These are phyloP conservation scores for Astraeus odoratus DNA, from an alignment of 768 basidiomycete genomes.

Conservation along the genomic window DNA sequence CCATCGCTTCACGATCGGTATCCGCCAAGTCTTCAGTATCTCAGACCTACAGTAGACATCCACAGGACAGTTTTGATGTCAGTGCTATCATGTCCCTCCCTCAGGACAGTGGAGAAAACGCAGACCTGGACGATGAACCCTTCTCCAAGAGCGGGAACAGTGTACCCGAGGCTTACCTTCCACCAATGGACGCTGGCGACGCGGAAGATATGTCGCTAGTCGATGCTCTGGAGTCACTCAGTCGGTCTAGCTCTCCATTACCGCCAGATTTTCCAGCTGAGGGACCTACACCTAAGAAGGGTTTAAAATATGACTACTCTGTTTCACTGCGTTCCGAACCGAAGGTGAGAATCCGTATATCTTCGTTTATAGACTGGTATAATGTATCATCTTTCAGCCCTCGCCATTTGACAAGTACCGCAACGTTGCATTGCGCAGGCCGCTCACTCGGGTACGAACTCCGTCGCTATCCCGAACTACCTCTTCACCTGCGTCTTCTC, in stretches of 20 bases:
- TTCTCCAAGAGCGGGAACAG: constrained; percentile 41
- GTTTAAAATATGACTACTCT: constrained; percentile 42
- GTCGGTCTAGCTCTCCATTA: constrained; percentile 44
- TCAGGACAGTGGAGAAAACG: constrained; percentile 27
- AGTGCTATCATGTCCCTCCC: constrained; percentile 53
- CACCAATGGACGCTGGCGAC: constrained; percentile 38
- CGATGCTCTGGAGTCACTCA: constrained; percentile 54
- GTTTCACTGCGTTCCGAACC: constrained; percentile 54
- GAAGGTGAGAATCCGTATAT: constrained; percentile 34
- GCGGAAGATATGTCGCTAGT: constrained; percentile 42
- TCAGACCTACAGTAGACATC: constrained; percentile 25
- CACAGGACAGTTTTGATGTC: constrained; percentile 50
- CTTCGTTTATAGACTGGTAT: not conserved
- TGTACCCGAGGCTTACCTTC: constrained; percentile 47
- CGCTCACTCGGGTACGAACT: constrained; percentile 47
- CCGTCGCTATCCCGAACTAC: constrained; percentile 62
- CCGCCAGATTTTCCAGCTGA: constrained; percentile 31
- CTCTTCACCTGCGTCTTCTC: constrained; percentile 52
- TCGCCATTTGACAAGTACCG: constrained; percentile 60
- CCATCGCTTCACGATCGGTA: constrained; percentile 39
- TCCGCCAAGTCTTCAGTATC: constrained; percentile 30
- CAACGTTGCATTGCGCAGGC: constrained; percentile 53
- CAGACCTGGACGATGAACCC: constrained; percentile 31
- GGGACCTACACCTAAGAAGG: constrained; percentile 42
- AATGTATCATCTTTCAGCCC: constrained; percentile 34